Conservation (phyloP, 1,284 basidiomycete genomes). For the Takashimella koratensis region DNA sequence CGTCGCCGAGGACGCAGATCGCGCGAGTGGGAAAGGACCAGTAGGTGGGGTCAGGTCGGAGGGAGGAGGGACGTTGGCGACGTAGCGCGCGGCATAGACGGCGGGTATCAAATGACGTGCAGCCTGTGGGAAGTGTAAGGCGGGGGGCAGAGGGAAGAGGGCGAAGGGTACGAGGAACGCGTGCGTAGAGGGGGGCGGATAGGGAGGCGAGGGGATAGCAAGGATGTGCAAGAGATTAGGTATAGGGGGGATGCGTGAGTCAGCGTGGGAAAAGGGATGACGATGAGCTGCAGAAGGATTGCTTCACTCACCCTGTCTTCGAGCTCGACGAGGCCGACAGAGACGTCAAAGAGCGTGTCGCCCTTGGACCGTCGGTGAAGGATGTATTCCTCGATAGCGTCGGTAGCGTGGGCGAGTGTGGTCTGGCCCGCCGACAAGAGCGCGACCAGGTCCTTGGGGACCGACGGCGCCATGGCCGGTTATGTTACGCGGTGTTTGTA, state of each 20-base stretch:
- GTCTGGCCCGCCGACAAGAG: constrained; percentile 6
- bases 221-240: neutral
- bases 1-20: constrained; percentile 33
- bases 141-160: neutral
- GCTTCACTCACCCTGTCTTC: constrained; percentile 33
- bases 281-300: neutral
- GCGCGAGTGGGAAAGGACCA: constrained; percentile 33
- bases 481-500: too few relatives aligned
- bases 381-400: constrained; percentile 45
- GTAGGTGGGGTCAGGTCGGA: constrained; percentile 40
- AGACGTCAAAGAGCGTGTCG: constrained; percentile 42
- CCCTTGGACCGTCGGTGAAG: constrained; percentile 35
- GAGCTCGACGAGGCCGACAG: constrained; percentile 33
- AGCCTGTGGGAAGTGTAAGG: constrained; percentile 16
- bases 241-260: neutral
- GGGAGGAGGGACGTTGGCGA: constrained; percentile 44
- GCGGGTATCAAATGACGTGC: constrained; percentile 31
- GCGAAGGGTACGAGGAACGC: neutral
- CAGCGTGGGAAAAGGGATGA: neutral
- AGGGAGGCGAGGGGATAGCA: neutral
- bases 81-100: constrained; percentile 41
- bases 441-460: constrained; percentile 8
- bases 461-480: constrained; percentile 4
- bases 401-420: constrained; percentile 12
- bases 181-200: neutral